Evolutionary conservation across 805 yeast species (phyloP), one percentile per base, ranked within the genome.

Genomic region (Wickerhamomyces ciferrii): DNA sequence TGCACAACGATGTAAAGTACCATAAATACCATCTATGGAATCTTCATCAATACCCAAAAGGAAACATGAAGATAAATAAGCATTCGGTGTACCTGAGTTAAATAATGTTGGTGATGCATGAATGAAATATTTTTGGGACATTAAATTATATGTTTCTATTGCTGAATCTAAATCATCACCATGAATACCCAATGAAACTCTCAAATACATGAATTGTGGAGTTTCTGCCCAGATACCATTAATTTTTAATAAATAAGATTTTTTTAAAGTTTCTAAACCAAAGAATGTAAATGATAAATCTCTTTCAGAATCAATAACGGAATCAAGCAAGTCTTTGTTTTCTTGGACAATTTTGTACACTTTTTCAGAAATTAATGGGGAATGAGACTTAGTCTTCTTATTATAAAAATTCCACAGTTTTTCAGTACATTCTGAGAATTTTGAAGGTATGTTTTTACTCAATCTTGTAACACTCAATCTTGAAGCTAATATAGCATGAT

Each of bases 81-180:
- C 85, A 49, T 77, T 73, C 29, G 89, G 84, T 17, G 96, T 88
- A 44, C 97, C 98, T 1, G 98, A 86, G 60, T 91, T 92, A 76
- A 87, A 92, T 51, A 92, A 70, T 1, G 99, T 92, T n/a, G 99
- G 98, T 4, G 97, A 88, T 2, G 96, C 97, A 64, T 92, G 98
- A 42, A 91, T 88, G 69, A 91, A 88, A 65, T 81, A 87, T 63
- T 86, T 84, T 58, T 75, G 71, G 3, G 96, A 87, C 97, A 92
- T 91, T 58, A 86, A 69, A 53, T 86, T 76, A 67, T 92, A 92
- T 8, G 98, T 90, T 66, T 92, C 96, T 10, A 84, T 59, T 2
- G 81, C 96, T 17, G 72, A 69, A 39, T 75, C 76, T 18, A 88
- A 67, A 60, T 87, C 78, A 38, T 68, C 68, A 39, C 84, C 86